These are phyloP conservation scores for Backusella mclennaniae DNA, from an alignment of 192 early-diverging fungal species.

Conservation along the genomic window DNA sequence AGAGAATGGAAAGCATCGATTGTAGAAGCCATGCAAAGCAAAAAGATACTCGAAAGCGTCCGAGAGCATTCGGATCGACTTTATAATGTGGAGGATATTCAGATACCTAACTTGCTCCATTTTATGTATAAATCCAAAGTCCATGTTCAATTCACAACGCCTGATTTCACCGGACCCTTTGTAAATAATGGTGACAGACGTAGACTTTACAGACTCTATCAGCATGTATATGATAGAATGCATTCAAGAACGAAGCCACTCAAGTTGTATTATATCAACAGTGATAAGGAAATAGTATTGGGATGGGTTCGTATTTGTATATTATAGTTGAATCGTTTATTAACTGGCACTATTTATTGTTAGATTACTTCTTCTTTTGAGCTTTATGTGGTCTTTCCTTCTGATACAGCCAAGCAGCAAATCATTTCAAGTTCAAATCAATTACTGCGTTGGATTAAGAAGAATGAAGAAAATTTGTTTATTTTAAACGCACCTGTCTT, in stretches of 20 bases:
- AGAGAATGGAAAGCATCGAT: slow-evolving; percentile 65
- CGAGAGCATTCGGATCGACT: slow-evolving; percentile 44
- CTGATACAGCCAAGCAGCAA: slow-evolving; percentile 57
- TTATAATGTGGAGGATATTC: slow-evolving; percentile 57
- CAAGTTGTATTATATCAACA: slow-evolving; percentile 52
- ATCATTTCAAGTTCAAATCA: slow-evolving; percentile 65
- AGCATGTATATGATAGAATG: slow-evolving; percentile 56
- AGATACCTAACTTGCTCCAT: slow-evolving; percentile 66
- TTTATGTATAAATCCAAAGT: slow-evolving; percentile 68
- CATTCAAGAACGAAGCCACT: slow-evolving; percentile 50
- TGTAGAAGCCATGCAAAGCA: slow-evolving; percentile 47
- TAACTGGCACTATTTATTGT: neutral
- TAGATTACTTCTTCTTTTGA: slow-evolving; percentile 67
- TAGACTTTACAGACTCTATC: slow-evolving; percentile 59
- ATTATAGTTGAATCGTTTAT: neutral
- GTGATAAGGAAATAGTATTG: slow-evolving; percentile 53
- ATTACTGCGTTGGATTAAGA: slow-evolving; percentile 76
- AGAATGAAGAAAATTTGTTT: slow-evolving; percentile 72
- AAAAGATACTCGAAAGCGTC: slow-evolving; percentile 38
- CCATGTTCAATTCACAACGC: slow-evolving; percentile 67
- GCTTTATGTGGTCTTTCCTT: slow-evolving; percentile 66
- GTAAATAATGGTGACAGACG: slow-evolving; percentile 46
- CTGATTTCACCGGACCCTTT: slow-evolving; percentile 59
- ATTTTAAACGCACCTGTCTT: slow-evolving; percentile 74
- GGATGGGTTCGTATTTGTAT: slow-evolving; percentile 55